Conservation (phyloP, 2,329 filamentous ascomycete species). For the Colletotrichum chrysophilum region DNA sequence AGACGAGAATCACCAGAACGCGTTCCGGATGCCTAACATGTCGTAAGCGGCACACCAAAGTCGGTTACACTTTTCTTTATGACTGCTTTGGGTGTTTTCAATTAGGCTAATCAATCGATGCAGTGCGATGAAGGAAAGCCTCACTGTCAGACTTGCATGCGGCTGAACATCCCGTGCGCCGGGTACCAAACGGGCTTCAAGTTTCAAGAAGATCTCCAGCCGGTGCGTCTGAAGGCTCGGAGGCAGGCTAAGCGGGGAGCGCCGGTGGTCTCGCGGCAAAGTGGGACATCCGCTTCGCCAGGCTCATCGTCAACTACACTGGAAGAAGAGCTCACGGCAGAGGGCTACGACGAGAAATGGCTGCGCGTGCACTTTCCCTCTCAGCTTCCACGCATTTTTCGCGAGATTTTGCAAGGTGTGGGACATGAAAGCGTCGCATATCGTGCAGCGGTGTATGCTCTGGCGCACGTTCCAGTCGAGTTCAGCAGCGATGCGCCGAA, state of each 20-base stretch:
- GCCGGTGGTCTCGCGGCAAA: rapidly evolving
- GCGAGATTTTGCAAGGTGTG: not conserved
- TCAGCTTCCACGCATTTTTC: not conserved
- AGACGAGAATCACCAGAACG: not conserved
- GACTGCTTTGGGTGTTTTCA: not conserved
- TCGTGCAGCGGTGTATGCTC: not conserved
- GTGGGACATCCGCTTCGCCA: not conserved
- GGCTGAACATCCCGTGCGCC: not conserved
- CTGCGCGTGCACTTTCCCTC: not conserved
- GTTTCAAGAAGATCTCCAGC: not conserved
- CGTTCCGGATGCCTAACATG: not conserved
- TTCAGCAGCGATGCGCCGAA: not conserved
- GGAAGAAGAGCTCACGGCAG: not conserved
- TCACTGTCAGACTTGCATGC: not conserved
- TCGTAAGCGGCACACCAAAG: not conserved
- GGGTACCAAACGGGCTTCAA: not conserved
- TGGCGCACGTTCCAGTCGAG: not conserved
- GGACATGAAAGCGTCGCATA: not conserved
- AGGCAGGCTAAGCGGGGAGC: not conserved
- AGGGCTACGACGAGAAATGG: not conserved
- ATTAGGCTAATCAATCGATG: not conserved
- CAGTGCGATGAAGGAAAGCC: not conserved
- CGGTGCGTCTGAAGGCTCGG: not conserved
- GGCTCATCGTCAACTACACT: not conserved
- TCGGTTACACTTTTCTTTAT: not conserved